Conservation (phyloP, 371 early-diverging fungal species). For the Mucor racemosus region DNA sequence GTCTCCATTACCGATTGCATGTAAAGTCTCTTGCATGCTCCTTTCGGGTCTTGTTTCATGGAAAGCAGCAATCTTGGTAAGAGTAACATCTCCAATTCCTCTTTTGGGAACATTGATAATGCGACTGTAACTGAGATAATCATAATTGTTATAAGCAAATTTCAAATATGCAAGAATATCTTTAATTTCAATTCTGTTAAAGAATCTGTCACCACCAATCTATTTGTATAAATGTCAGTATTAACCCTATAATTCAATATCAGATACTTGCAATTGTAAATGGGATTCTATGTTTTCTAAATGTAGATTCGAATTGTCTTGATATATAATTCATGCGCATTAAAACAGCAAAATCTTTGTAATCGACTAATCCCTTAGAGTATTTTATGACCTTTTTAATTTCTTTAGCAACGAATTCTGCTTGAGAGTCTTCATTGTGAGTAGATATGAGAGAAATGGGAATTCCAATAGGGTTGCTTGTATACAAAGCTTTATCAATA, state of each 20-base stretch:
- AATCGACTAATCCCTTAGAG: slow-evolving; percentile 37
- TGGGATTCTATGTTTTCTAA: slow-evolving; percentile 47
- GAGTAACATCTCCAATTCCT: slow-evolving; percentile 50
- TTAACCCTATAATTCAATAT: slow-evolving; percentile 9
- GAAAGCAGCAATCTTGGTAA: slow-evolving; percentile 28
- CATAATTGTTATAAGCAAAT: slow-evolving; percentile 50
- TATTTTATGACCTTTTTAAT: slow-evolving; percentile 47
- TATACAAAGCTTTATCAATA: slow-evolving; percentile 31
- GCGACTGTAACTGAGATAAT: slow-evolving; percentile 46
- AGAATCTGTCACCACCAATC: slow-evolving; percentile 47
- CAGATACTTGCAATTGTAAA: slow-evolving; percentile 48
- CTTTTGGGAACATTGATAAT: slow-evolving; percentile 54
- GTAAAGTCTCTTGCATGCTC: not conserved
- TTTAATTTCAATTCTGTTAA: slow-evolving; percentile 53
- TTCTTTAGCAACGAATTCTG: slow-evolving; percentile 46
- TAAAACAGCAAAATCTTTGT: slow-evolving; percentile 63
- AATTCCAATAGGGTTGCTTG: slow-evolving; percentile 41
- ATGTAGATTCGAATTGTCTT: slow-evolving; percentile 48
- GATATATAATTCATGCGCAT: slow-evolving; percentile 54
- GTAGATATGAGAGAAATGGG: slow-evolving; percentile 36
- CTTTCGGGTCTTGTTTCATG: not conserved
- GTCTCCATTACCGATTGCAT: not conserved
- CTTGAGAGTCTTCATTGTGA: slow-evolving; percentile 33
- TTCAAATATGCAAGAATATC: slow-evolving; percentile 52
- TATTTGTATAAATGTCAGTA: slow-evolving; percentile 20